Evolutionary conservation across 805 yeast genomes (phyloP).

Genomic region (Ascoidea rubescens): DNA sequence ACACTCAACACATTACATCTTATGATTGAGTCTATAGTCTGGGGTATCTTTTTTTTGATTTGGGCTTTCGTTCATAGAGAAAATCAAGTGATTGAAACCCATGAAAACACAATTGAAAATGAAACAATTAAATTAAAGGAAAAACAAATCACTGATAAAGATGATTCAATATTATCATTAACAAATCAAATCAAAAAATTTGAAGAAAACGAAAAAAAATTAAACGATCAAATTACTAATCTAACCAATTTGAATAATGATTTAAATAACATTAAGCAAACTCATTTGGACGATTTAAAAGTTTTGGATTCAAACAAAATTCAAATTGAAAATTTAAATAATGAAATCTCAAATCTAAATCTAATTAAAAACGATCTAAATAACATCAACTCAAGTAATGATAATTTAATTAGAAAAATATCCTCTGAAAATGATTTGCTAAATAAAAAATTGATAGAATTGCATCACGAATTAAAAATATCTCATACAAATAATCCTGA

Average conservation of each 20-base stretch:
- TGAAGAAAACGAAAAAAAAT: no score
- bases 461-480: not conserved
- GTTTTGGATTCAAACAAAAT: not conserved
- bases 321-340: not conserved
- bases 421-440: no score
- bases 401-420: no score
- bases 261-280: no score
- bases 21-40: not conserved
- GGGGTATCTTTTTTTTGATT: not conserved
- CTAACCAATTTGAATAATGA: not conserved
- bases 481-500: not conserved
- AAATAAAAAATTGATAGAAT: no score
- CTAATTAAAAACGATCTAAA: not conserved
- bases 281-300: not conserved
- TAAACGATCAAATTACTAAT: not conserved
- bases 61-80: not conserved
- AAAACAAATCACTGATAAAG: not conserved
- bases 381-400: no score
- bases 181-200: no score
- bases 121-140: not conserved
- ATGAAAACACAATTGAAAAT: not conserved
- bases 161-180: no score
- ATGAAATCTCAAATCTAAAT: not conserved
- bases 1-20: no score
- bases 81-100: not conserved